These are phyloP conservation scores for Phialophora macrospora DNA, from an alignment of 2,329 filamentous ascomycete species.

Conservation along the genomic window DNA sequence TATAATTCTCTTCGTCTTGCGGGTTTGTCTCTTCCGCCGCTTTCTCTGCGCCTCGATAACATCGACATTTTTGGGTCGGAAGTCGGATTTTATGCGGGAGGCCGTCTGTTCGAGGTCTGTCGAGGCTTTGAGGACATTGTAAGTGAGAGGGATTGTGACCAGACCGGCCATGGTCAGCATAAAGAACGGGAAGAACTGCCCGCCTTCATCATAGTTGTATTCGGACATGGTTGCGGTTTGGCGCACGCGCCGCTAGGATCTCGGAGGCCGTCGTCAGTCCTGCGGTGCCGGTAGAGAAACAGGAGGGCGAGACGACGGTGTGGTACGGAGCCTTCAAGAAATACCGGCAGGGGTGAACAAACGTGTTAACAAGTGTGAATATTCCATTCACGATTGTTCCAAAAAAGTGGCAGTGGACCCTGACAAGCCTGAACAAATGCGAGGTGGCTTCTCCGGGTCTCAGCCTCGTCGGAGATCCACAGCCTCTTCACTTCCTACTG, in stretches of 20 bases:
- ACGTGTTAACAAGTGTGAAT: background rate
- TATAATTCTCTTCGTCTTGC: slow-evolving; percentile 81
- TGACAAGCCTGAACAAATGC: slow-evolving; percentile 1
- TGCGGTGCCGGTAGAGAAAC: background rate
- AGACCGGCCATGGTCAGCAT: slow-evolving; percentile 87
- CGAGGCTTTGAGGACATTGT: slow-evolving; percentile 75
- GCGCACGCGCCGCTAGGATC: slow-evolving; percentile 18
- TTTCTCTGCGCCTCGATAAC: slow-evolving; percentile 81
- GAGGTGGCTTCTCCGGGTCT: slow-evolving; percentile 5
- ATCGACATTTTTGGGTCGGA: slow-evolving; percentile 79
- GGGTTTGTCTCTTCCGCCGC: slow-evolving; percentile 87
- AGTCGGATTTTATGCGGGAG: slow-evolving; percentile 79
- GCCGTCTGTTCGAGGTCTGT: slow-evolving; percentile 76
- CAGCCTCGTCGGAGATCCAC: background rate
- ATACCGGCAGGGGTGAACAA: background rate
- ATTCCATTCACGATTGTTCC: background rate
- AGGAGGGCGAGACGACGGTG: background rate
- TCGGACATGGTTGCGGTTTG: slow-evolving; percentile 60
- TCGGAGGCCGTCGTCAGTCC: background rate
- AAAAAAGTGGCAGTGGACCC: slow-evolving; percentile 7
- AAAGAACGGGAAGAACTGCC: slow-evolving; percentile 99
- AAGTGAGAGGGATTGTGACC: slow-evolving; percentile 87
- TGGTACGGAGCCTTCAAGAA: background rate
- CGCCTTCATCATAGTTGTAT: slow-evolving; percentile 98
- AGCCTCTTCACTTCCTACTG: background rate